Base-by-base conservation (phyloP, 2,329 filamentous ascomycete genomes). In the Neopestalotiopsis clavispora region DNA sequence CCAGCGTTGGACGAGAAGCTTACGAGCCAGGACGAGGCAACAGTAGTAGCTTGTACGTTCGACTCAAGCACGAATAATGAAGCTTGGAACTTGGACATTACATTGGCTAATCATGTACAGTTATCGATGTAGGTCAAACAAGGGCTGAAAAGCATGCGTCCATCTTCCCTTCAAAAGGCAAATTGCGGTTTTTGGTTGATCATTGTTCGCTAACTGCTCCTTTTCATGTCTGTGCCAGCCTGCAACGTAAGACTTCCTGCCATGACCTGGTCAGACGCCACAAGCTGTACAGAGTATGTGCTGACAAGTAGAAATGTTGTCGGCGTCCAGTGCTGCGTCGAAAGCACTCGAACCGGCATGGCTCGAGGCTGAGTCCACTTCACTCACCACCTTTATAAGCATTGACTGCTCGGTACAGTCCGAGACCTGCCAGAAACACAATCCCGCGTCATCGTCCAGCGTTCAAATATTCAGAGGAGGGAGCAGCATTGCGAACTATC, bases 291-390 rank as follows among this genome's bases (percentile, higher is more conserved):
- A 28, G 23, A 28, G 23, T 28, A 28, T 28, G 23, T 28, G 23
- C 23, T 28, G 3, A 28, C 23, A 28, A 28, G 23, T 28, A 28
- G 23, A 28, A 3, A 28, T 28, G 23, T 28, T 28, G 17, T 20
- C n/a, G 10, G 10, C 17, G n/a, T 28, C 20, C 20, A 49, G 61
- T 9, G 61, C n/a, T 12, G 34, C 20, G 61, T 68, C 72, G 0
- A 67, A 69, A 64, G 32, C 70, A 40, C 60, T 74, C 14, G 72
- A 76, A 58, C 65, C 58, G 14, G 71, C 74, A 71, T 76, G 74
- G 75, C 57, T 60, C 3, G 34, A 68, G 6, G 71, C 68, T 12
- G 61, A 57, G 30, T 56, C 70, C n/a, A 69, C 70, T n/a, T 66
- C 70, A 7, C 56, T 64, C 20, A 9, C 71, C 4, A 60, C 67